Conservation (phyloP, 108 stramenopile species). For the Aurantiochytrium sp. region DNA sequence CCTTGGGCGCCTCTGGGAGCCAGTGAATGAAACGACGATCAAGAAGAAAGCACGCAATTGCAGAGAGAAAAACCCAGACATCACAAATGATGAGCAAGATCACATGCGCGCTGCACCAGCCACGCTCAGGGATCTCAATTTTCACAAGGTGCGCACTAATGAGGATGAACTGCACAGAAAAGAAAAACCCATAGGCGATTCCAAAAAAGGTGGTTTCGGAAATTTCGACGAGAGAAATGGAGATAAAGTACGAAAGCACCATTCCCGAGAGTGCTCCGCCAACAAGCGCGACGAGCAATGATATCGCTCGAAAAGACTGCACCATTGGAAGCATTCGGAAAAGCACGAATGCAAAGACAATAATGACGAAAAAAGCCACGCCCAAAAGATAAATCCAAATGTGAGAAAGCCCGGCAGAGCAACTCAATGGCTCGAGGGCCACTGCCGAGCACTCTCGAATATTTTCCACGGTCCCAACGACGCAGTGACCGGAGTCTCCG, state of each 20-base stretch:
- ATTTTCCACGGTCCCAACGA: background rate
- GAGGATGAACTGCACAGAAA: background rate
- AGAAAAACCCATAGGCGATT: background rate
- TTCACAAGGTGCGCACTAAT: background rate
- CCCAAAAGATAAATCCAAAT: background rate
- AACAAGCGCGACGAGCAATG: background rate
- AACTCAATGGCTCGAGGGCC: background rate
- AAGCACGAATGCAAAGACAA: background rate
- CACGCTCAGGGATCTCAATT: background rate
- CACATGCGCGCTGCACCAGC: background rate
- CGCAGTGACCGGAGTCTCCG: background rate
- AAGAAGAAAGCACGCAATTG: background rate
- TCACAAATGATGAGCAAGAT: background rate
- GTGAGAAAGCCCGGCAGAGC: background rate
- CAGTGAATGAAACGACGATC: background rate
- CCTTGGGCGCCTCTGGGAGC: background rate
- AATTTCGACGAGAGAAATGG: background rate
- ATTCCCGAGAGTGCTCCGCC: background rate
- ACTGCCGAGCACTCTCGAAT: background rate
- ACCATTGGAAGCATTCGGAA: background rate
- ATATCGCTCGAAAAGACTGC: background rate
- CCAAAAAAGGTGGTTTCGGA: slow-evolving; percentile 10
- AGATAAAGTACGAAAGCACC: background rate
- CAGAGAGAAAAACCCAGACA: background rate
- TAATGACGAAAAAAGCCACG: background rate